Evolutionary conservation across 345 rosid species (phyloP), one percentile per base, ranked within the genome.

Genomic region (Syzygium grande): DNA sequence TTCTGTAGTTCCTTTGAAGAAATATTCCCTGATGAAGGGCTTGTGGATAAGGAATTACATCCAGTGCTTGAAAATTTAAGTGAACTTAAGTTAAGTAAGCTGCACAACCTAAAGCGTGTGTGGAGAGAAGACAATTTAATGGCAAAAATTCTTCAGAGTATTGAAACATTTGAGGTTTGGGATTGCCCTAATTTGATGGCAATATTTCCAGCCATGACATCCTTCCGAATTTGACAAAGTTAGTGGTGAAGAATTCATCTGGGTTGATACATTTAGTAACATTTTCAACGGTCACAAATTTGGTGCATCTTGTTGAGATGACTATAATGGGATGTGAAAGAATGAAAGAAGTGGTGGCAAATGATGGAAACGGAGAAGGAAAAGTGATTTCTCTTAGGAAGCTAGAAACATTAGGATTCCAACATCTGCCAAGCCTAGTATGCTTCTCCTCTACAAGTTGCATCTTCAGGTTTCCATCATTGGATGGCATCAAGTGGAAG

Each of bases 361-460:
- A 61, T 0, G 4, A 61, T 61, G 73, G n/a, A 61, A 61, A 61
- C 3, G 38, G 38, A 61, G 73, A 0, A n/a, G 38, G 19, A n/a
- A 14, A 61, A 61, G 73, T 61, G 38, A 61, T 61, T 61, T 61
- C 2, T n/a, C n/a, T 61, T n/a, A 19, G 3, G 73, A 61, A 13
- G 9, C 34, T 61, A 13, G 2, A n/a, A 5, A 6, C 0, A 0
- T 14, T 61, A 0, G 0, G 1, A 13, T 38, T 61, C 0, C 9
- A 6, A n/a, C 0, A n/a, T n/a, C 2, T n/a, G 0, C 73, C 1
- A n/a, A 14, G 73, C 19, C 1, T 61, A 1, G 0, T 27, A 61
- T 61, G 9, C 34, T 61, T 61, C 38, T 13, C 19, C 38, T 61
- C 73, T 19, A n/a, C 0, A 14, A 61, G 73, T 61, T 61, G 73